Conservation (phyloP, 495 filamentous ascomycete genomes). For the Penicillium psychrofluorescens region DNA sequence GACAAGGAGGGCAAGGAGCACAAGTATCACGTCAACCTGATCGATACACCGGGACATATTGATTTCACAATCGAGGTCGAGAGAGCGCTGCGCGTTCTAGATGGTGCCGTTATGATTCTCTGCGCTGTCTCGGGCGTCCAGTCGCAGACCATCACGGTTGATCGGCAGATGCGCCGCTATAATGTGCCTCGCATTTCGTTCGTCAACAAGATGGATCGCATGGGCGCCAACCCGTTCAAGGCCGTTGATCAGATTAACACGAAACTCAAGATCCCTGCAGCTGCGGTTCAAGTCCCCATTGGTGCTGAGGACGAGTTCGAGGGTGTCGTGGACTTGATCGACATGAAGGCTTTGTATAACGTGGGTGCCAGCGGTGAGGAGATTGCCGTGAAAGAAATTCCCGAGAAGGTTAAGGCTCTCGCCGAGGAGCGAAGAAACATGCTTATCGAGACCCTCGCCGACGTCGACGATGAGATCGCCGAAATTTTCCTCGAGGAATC, state of each 20-base stretch:
- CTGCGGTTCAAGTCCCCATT: slow-evolving; percentile 93
- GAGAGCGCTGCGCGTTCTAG: slow-evolving; percentile 87
- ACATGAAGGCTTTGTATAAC: slow-evolving; percentile 90
- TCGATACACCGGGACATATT: slow-evolving; percentile 98
- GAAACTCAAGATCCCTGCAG: slow-evolving; percentile 87
- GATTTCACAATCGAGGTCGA: slow-evolving; percentile 99
- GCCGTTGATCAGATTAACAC: slow-evolving; percentile 94
- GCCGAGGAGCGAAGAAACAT: slow-evolving; percentile 72
- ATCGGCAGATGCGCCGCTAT: slow-evolving; percentile 97
- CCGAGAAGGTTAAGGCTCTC: slow-evolving; percentile 63
- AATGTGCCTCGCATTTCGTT: slow-evolving; percentile 94
- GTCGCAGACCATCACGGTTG: slow-evolving; percentile 96
- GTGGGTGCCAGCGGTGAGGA: slow-evolving; percentile 70
- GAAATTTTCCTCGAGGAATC: slow-evolving; percentile 89
- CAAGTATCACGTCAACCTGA: slow-evolving; percentile 95
- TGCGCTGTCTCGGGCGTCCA: slow-evolving; percentile 98
- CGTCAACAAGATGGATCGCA: slow-evolving; percentile 99
- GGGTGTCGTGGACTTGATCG: slow-evolving; percentile 89
- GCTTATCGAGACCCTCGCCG: slow-evolving; percentile 91
- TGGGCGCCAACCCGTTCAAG: slow-evolving; percentile 98
- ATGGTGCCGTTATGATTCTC: slow-evolving; percentile 97
- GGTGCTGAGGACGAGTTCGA: slow-evolving; percentile 86
- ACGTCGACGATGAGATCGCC: slow-evolving; percentile 97
- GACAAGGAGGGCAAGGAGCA: slow-evolving; percentile 66
- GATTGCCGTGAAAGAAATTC: slow-evolving; percentile 69